Percentiles rank a stretch among this genome's conserved stretches.
phyloP scores from a whole-genome alignment of 495 filamentous ascomycete genomes.

The Hypomontagnella monticulosa region DNA sequence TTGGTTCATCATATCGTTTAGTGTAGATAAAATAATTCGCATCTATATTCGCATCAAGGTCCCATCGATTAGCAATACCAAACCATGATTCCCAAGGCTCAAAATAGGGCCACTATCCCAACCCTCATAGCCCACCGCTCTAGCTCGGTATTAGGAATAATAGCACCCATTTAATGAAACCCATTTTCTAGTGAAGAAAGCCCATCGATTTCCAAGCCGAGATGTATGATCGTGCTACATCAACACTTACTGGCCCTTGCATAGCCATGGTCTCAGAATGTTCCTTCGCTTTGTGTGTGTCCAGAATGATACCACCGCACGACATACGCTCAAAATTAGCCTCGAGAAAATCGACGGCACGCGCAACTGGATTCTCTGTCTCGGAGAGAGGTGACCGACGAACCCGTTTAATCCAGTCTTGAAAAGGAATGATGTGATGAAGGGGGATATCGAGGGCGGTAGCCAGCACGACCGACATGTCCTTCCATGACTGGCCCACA shows the following conservation, averaged over 20 bases:
- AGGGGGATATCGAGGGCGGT: conserved; percentile 53
- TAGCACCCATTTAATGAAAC: too few relatives aligned
- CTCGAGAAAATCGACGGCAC: conserved; percentile 61
- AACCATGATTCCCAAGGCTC: too few relatives aligned
- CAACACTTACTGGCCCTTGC: conserved; percentile 51
- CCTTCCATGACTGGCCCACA: conserved; percentile 57
- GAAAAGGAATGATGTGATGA: conserved; percentile 57
- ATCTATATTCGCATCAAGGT: too few relatives aligned
- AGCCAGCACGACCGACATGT: conserved; percentile 54
- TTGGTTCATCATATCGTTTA: too few relatives aligned
- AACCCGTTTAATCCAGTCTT: conserved; percentile 60
- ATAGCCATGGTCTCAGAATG: conserved; percentile 54
- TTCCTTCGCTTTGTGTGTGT: conserved; percentile 49
- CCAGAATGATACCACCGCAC: conserved; percentile 61
- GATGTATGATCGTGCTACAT: conserved; percentile 54
- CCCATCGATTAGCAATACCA: too few relatives aligned
- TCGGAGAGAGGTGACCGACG: conserved; percentile 46
- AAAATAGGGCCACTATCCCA: too few relatives aligned
- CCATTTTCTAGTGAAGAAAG: conserved; percentile 35
- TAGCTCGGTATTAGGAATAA: too few relatives aligned
- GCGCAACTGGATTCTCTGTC: conserved; percentile 58
- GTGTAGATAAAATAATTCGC: too few relatives aligned
- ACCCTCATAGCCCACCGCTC: too few relatives aligned
- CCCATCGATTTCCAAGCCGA: conserved; percentile 54
- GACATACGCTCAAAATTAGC: conserved; percentile 62